These are phyloP conservation scores for Cladobotryum protrusum DNA, from an alignment of 2,329 filamentous ascomycete species.

Conservation along the genomic window DNA sequence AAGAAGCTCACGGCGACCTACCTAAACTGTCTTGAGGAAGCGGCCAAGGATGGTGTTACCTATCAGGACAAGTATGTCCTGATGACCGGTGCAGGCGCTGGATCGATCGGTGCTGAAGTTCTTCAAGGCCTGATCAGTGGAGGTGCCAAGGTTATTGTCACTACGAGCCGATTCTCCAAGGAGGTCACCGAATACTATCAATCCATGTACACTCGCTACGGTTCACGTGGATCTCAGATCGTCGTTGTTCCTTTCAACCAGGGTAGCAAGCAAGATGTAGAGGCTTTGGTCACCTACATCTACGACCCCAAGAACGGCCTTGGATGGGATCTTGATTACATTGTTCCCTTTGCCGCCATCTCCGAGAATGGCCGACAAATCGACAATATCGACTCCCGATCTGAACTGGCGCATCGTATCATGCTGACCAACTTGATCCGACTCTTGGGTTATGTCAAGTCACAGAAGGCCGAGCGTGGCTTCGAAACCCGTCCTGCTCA, in stretches of 20 bases:
- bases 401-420: slow-evolving; percentile 95
- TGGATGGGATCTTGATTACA: slow-evolving; percentile 95
- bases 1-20: slow-evolving; percentile 95
- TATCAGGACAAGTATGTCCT: slow-evolving; percentile 94
- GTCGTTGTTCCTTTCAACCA: slow-evolving; percentile 99
- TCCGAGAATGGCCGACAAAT: slow-evolving; percentile 97
- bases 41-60: slow-evolving; percentile 78
- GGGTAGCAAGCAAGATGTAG: slow-evolving; percentile 95
- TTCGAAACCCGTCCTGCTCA: slow-evolving; percentile 95
- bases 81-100: slow-evolving; percentile 97
- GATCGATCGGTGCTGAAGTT: slow-evolving; percentile 95
- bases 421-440: slow-evolving; percentile 97
- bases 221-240: slow-evolving; percentile 88
- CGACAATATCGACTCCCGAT: slow-evolving; percentile 93
- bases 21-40: slow-evolving; percentile 83
- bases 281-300: slow-evolving; percentile 90
- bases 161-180: slow-evolving; percentile 91
- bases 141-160: slow-evolving; percentile 94
- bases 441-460: slow-evolving; percentile 83
- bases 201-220: slow-evolving; percentile 93
- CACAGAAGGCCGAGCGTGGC: slow-evolving; percentile 77
- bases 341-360: slow-evolving; percentile 95
- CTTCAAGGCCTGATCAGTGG: slow-evolving; percentile 93
- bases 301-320: slow-evolving; percentile 95
- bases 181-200: slow-evolving; percentile 99